Evolutionary conservation across 2,329 filamentous ascomycete species (phyloP), one percentile per base, ranked within the genome.

Genomic region (Aspergillus awamori): DNA sequence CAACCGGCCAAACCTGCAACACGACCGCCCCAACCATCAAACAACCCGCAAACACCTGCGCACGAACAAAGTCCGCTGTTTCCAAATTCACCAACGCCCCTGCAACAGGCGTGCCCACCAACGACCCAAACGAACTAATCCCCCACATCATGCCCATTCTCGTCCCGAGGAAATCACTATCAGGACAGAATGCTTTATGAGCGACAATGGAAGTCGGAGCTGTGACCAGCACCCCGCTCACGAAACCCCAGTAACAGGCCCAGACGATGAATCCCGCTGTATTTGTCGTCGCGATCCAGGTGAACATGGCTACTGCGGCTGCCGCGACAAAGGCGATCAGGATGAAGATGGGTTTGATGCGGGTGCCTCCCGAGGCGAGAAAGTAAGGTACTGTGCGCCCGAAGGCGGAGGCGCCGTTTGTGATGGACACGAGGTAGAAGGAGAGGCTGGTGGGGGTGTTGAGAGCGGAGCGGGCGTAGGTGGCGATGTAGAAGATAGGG

Each of bases 401-500:
- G 7, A 82, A 74, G 7, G 83, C 74, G 0, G 81, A 82, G 0
- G 80, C 77, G 1, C 79, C 82, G 68, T 85, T 85, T 53, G 84
- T 76, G 51, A 85, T 80, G 2, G 83, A 73, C 4, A 85, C 71
- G 24, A 85, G 74, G 61, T 85, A 84, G 15, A 76, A 71, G 1
- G 76, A 77, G 5, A 82, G 65, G 22, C 69, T 68, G 1, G 83
- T 84, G 2, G 73, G 71, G 4, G 87, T 70, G 61, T 88, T 81
- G 41, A 81, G 76, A 2, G 76, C 73, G 5, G 70, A 67, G 3
- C 77, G 67, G 2, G 81, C 79, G 51, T 80, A 84, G 1, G 71
- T 72, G 56, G 80, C 76, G 54, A 81, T 72, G 43, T 74, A 75
- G 67, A 79, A 80, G 53, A 75, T 75, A 51, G 80, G 71, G 2